Base-by-base conservation (phyloP, 2,329 filamentous ascomycete genomes). In the Colletotrichum godetiae region DNA sequence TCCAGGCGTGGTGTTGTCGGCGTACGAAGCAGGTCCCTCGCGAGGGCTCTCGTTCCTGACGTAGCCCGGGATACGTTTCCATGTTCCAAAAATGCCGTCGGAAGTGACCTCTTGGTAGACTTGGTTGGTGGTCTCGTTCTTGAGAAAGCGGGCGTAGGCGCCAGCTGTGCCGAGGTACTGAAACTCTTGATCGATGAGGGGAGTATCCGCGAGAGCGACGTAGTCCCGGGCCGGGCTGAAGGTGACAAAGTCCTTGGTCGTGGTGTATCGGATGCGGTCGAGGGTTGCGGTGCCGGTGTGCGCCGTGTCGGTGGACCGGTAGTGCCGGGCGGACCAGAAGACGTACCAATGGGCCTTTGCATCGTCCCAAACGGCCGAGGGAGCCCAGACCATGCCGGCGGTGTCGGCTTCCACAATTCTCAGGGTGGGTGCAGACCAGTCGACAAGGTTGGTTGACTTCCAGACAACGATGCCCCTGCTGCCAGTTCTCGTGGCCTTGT, bases 151-250 rank as follows among this genome's bases (percentile, higher is more conserved):
- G 0, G 82, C 83, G 57, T 84, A 89, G 11, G 79, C 74, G 2
- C 79, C 83, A 4, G 80, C 78, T 7, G 78, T 77, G 49, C 84
- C 85, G 0, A 88, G 79, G 24, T 83, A 79, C 35, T 86, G 81
- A 77, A 89, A 84, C 66, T 86, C 84, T 35, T 87, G 83, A 72
- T 89, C 87, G 72, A 89, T 89, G 49, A 89, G 78, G 2, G 84
- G 82, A 4, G 82, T 86, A 19, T 80, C 80, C 1, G 80, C 72
- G 12, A 79, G 77, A 35, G 85, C 82, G 67, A 85, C 78, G 76
- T 88, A 88, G 64, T 87, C 84, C 46, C 80, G 73, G 0, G 88
- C 84, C 0, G 80, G 72, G 62, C 82, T 83, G 76, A 89, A 89
- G 1, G 82, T 85, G 56, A 81, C 78, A 73, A 89, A 89, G 77